A percentile compares a stretch with the other conserved stretches of the same genome.
Evolutionary conservation across 257 asterid genomes (phyloP).

Genomic region (Solanum appendiculatum): DNA sequence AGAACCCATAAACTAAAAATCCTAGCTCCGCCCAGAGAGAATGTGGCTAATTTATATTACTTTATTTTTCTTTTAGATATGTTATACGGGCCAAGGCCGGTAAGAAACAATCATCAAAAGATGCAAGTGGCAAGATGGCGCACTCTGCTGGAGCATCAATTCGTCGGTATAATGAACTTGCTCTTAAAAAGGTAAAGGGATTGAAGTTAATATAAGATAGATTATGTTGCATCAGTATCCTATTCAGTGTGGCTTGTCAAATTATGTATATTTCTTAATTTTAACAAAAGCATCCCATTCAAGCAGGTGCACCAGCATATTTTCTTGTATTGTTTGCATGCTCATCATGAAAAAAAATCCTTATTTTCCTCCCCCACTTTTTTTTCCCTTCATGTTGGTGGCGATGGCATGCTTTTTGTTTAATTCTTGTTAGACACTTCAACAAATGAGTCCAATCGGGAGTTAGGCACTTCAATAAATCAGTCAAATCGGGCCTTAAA

Average conservation of each 20-base stretch:
- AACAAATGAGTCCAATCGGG: neutral
- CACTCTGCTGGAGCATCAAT: slow-evolving; percentile 99
- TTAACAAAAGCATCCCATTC: neutral
- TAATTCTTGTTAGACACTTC: neutral
- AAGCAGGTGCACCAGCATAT: neutral
- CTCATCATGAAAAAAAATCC: neutral
- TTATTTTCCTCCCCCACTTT: neutral
- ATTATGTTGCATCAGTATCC: neutral
- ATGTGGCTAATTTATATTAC: neutral
- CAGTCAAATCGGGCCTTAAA: neutral
- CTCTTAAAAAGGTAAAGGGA: slow-evolving; percentile 62
- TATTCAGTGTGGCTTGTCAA: neutral
- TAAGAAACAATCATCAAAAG: slow-evolving; percentile 86
- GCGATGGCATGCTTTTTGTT: neutral
- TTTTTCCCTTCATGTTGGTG: neutral
- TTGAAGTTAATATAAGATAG: neutral
- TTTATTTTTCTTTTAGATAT: slow-evolving; percentile 41
- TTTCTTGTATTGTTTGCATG: neutral
- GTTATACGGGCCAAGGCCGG: slow-evolving; percentile 98
- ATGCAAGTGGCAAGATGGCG: slow-evolving; percentile 64
- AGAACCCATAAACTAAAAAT: neutral
- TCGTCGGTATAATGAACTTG: slow-evolving; percentile 90
- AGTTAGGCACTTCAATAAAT: neutral
- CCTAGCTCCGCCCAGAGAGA: neutral
- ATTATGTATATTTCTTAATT: neutral